phyloP scores from a whole-genome alignment of 2,329 filamentous ascomycete species.

The Colletotrichum sp. region DNA sequence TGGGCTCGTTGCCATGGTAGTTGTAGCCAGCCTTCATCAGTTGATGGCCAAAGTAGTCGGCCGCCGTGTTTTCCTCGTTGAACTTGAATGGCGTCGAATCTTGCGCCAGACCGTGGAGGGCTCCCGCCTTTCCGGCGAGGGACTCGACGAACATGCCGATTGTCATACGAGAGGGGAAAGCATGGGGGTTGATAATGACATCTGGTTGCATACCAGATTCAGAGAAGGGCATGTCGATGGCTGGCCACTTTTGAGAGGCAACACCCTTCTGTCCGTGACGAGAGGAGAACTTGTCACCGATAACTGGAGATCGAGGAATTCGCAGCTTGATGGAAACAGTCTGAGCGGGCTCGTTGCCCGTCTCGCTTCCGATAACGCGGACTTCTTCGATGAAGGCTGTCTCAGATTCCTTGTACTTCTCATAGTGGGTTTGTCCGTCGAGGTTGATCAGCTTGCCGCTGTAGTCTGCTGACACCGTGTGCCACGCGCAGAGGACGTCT shows the following conservation, averaged over 20 bases:
- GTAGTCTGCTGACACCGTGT: conserved; percentile 84
- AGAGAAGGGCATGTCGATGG: conserved; percentile 93
- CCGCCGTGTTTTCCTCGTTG: conserved; percentile 88
- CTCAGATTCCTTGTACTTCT: conserved; percentile 95
- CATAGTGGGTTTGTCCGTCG: conserved; percentile 83
- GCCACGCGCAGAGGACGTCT: conserved; percentile 86
- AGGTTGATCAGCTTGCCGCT: conserved; percentile 81
- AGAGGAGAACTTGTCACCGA: conserved; percentile 99
- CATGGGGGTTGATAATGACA: conserved; percentile 98
- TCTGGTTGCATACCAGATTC: conserved; percentile 97
- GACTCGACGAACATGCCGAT: conserved; percentile 99
- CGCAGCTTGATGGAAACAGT: conserved; percentile 92
- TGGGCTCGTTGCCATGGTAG: conserved; percentile 97
- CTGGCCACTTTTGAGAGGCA: conserved; percentile 93
- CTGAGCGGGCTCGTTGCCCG: conserved; percentile 82
- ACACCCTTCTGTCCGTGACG: conserved; percentile 99
- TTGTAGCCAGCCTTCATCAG: conserved; percentile 95
- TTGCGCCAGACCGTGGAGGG: conserved; percentile 93
- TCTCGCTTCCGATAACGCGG: conserved; percentile 85
- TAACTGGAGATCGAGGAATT: conserved; percentile 86
- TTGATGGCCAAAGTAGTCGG: conserved; percentile 95
- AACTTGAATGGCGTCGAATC: conserved; percentile 96
- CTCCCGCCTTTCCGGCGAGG: conserved; percentile 91
- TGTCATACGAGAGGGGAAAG: conserved; percentile 99
- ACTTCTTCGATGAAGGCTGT: conserved; percentile 91